Conservation (phyloP, 2,329 filamentous ascomycete genomes). For the Elsinoe necatrix region DNA sequence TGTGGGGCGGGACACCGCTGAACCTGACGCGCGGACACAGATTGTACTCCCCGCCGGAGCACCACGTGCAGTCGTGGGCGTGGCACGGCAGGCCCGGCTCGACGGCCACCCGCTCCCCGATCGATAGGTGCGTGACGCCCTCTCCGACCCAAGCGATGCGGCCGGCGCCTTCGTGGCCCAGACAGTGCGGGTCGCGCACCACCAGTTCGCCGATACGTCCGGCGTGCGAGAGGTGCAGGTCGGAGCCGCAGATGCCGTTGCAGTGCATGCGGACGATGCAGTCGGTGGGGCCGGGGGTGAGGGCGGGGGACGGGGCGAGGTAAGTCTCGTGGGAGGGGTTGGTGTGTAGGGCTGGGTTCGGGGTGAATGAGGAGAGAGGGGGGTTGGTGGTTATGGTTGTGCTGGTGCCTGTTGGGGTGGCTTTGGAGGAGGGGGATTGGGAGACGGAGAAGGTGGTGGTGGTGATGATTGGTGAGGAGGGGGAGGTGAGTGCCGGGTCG, state of each 20-base stretch:
- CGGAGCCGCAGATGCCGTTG: constrained; percentile 42
- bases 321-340: constrained; percentile 25
- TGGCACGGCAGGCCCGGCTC: constrained; percentile 43
- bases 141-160: constrained; percentile 35
- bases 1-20: constrained; percentile 78
- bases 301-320: constrained; percentile 23
- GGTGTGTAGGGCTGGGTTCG: constrained; percentile 25
- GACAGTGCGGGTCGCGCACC: constrained; percentile 37
- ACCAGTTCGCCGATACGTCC: constrained; percentile 43
- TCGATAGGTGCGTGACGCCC: constrained; percentile 36
- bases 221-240: constrained; percentile 49
- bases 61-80: constrained; percentile 35
- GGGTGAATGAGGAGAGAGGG: constrained; percentile 20
- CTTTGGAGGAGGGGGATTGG: neutral
- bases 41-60: constrained; percentile 70
- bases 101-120: constrained; percentile 42
- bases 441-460: constrained; percentile 1
- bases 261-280: constrained; percentile 25
- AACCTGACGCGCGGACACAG: constrained; percentile 74
- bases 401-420: neutral
- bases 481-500: neutral
- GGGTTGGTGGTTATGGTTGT: constrained; percentile 8
- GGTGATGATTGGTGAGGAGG: constrained; percentile 18
- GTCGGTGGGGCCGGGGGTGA: constrained; percentile 22
- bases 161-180: constrained; percentile 42